These are phyloP conservation scores for Hymenochaete sp. DNA, from an alignment of 1,284 basidiomycete species.

Conservation along the genomic window DNA sequence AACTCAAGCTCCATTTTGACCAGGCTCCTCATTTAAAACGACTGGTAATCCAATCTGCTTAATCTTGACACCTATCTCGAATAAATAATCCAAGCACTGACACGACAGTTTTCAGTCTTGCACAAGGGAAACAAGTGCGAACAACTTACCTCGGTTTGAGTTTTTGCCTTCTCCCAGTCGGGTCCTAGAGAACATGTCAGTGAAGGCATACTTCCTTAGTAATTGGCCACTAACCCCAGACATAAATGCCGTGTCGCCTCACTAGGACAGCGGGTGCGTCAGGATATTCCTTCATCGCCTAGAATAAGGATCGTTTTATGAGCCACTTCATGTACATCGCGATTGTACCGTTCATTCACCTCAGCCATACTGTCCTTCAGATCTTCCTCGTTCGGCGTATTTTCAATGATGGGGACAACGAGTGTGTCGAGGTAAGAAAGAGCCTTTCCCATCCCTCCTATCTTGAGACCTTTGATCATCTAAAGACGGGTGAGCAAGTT, in stretches of 20 bases:
- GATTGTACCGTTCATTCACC: slow-evolving; percentile 22
- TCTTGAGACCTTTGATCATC: slow-evolving; percentile 87
- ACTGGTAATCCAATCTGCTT: slow-evolving; percentile 48
- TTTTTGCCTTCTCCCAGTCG: slow-evolving; percentile 85
- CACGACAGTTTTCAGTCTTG: slow-evolving; percentile 8
- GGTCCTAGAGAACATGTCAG: slow-evolving; percentile 34
- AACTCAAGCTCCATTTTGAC: neutral
- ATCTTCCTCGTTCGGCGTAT: slow-evolving; percentile 82
- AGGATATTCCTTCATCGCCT: slow-evolving; percentile 72
- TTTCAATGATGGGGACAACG: slow-evolving; percentile 81
- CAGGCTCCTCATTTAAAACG: slow-evolving; percentile 17
- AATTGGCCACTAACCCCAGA: slow-evolving; percentile 54
- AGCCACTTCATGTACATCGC: neutral
- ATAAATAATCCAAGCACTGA: slow-evolving; percentile 79
- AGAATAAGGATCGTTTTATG: neutral
- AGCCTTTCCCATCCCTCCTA: slow-evolving; percentile 61
- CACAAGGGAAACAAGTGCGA: neutral
- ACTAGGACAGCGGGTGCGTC: slow-evolving; percentile 75
- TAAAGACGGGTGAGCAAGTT: slow-evolving; percentile 23
- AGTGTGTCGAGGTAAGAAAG: slow-evolving; percentile 78
- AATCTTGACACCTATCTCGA: slow-evolving; percentile 81
- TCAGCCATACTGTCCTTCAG: slow-evolving; percentile 77
- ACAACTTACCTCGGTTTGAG: slow-evolving; percentile 58
- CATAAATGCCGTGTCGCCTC: slow-evolving; percentile 74
- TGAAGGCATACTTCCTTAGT: neutral